Base-by-base conservation (phyloP, 352 stramenopile genomes). In the Phytopythium kandeliae region DNA sequence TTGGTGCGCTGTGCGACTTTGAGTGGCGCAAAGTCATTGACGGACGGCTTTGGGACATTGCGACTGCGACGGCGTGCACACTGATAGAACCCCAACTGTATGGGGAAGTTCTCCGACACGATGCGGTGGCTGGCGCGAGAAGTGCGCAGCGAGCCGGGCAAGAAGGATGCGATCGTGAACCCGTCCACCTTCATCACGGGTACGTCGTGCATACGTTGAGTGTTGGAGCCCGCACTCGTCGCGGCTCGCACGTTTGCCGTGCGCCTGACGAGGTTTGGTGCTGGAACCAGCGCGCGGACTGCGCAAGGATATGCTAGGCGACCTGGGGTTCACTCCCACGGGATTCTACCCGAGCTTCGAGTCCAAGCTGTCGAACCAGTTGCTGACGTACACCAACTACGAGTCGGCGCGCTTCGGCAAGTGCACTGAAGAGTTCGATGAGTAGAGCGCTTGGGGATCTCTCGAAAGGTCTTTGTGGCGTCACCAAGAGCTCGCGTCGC, bases 361-460 rank as follows among this genome's bases (percentile, higher is more conserved):
- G 43, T 83, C 71, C 16, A 82, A 82, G 49, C 58, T 82, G n/a
- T 82, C 71, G 36, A 82, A 82, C 43, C 68, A 78, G 26, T 79
- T 82, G 52, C 48, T 79, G 45, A 79, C 71, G 33, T 82, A 82
- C 55, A 82, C 71, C 24, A 82, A 82, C 66, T 82, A 79, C 55
- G 28, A 17, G 15, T 82, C 71, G 16, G 60, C 70, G 30, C 63
- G 71, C n/a, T 83, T 83, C 43, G 68, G 71, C 8, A 37, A 58
- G 9, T 69, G 62, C 57, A 58, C 42, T 0, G 71, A 82, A 47
- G 60, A 72, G 37, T 82, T 76, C 17, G 35, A 66, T 24, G 57
- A 74, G 25, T 56, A 65, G 38, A 64, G 65, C 49, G 45, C n/a
- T n/a, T n/a, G n/a, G n/a, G n/a, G n/a, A n/a, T n/a, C n/a, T n/a